Evolutionary conservation across 2,329 filamentous ascomycete species (phyloP), one percentile per base, ranked within the genome.

Genomic region (Pestalotiopsis sp.): DNA sequence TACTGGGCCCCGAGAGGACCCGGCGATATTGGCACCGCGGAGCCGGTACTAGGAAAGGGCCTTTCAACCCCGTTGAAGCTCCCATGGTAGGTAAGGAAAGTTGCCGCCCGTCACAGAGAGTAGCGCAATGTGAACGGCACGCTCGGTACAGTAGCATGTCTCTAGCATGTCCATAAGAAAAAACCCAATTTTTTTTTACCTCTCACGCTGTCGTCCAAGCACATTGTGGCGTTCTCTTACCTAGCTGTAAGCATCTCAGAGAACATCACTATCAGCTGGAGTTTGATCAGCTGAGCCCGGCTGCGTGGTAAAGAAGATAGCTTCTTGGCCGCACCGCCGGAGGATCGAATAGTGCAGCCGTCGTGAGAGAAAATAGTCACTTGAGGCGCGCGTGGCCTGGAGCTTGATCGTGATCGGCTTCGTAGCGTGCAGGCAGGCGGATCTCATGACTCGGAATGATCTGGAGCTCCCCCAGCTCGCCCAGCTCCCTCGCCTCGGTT

Each of bases 1-100:
- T 93, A 88, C 73, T 93, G 91, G 92, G 92, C 91, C 41, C 92
- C 91, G 2, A 83, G 91, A 72, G 92, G 91, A 72, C 86, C 91
- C 68, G 87, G 67, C 52, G 69, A 70, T 49, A 70, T 67, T 23
- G 69, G 67, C 23, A 70, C 65, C n/a, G 69, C 65, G 31, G 65
- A 63, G 57, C 65, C 65, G 13, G 67, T 70, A 13, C 57, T 70
- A 13, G 69, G 69, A 45, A 66, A 68, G 25, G 66, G 63, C 17
- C 45, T 70, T 23, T 27, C 69, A 6, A 70, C 66, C 7, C 69
- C 69, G 11, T 52, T 70, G 69, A 66, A 70, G 45, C 58, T 70
- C 23, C 69, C 69, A 23, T 70, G 69, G 69, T 70, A 27, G 45
- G 69, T 70, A 27, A n/a, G 20, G 9, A n/a, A 58, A 20, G 41